Evolutionary conservation across 2,329 filamentous ascomycete genomes (phyloP), one percentile per base, ranked within the genome.

Genomic region (Cryphonectria carpinicola): DNA sequence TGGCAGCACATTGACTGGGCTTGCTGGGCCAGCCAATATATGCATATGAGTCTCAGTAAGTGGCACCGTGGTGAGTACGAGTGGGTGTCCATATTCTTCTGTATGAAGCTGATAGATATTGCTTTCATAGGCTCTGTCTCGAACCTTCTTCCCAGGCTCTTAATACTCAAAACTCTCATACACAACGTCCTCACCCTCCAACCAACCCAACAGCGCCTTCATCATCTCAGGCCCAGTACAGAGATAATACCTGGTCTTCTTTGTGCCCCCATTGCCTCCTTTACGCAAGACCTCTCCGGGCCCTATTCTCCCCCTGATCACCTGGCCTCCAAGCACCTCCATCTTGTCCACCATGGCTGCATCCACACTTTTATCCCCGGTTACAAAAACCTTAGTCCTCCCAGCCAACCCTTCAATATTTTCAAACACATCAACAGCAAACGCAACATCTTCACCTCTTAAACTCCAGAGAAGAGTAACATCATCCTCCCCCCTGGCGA

Each of bases 401-500:
- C 70, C 70, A 0, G 83, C 86, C 14, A 96, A 79, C 0, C 82
- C 83, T 0, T 83, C 82, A 71, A 87, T 84, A 46, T 79, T 80
- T 35, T 81, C 77, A 56, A 96, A 84, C 0, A 85, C 83, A 73
- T 93, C 88, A 1, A 83, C 75, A 0, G 89, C 91, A 1, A 96
- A 79, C 0, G 83, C 83, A 0, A 93, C 69, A 79, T 97, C 94
- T 3, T 83, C 84, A 0, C 80, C 78, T 8, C 86, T 83, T 4
- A 95, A 74, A 1, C 88, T 90, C 94, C 93, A 97, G 1, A 94
- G 82, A 5, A 96, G 77, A 37, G 76, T 81, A 52, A 96, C 77
- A 22, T 49, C 22, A 4, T 7, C 81, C 73, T 70, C 83, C 79
- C 0, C 35, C 8, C 62, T 58, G 5, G 64, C 56, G 32, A 93